These are phyloP conservation scores for Syzygium aqueum DNA, from an alignment of 345 rosid genomes.

Conservation along the genomic window DNA sequence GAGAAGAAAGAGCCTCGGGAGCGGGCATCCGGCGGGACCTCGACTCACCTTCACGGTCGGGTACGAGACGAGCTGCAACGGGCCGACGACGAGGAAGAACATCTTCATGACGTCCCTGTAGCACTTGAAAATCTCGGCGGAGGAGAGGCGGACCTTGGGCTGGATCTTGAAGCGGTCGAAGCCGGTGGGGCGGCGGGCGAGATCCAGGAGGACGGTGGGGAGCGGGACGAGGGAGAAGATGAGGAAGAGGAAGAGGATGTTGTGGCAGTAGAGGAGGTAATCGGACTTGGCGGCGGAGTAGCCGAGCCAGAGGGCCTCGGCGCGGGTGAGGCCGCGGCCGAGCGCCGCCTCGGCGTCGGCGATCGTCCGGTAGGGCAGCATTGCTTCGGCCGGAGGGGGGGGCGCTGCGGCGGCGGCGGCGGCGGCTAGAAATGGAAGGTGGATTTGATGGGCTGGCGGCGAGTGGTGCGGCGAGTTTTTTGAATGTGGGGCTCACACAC, in stretches of 20 bases:
- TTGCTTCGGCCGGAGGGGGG: neutral
- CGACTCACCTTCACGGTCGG: constrained; percentile 61
- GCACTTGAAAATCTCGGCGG: constrained; percentile 49
- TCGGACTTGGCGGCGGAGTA: constrained; percentile 82
- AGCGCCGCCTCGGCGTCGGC: constrained; percentile 56
- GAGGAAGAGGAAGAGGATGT: constrained; percentile 57
- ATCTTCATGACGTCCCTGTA: constrained; percentile 75
- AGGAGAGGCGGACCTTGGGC: constrained; percentile 59
- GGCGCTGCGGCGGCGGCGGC: neutral
- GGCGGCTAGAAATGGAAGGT: neutral
- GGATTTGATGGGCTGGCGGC: neutral
- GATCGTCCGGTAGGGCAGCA: constrained; percentile 65
- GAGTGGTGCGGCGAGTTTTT: neutral
- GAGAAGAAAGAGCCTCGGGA: neutral
- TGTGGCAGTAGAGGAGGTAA: constrained; percentile 74
- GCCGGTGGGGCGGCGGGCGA: constrained; percentile 42
- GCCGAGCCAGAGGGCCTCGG: constrained; percentile 72
- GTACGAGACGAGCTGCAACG: constrained; percentile 71
- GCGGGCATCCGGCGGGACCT: neutral
- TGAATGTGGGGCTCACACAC: neutral
- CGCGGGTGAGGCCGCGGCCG: constrained; percentile 61
- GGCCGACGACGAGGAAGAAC: constrained; percentile 73
- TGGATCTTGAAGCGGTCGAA: constrained; percentile 76
- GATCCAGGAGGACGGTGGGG: constrained; percentile 48
- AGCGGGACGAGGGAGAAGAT: constrained; percentile 68